Conservation (phyloP, 2,329 filamentous ascomycete species). For the Ophiostoma tasmaniense region DNA sequence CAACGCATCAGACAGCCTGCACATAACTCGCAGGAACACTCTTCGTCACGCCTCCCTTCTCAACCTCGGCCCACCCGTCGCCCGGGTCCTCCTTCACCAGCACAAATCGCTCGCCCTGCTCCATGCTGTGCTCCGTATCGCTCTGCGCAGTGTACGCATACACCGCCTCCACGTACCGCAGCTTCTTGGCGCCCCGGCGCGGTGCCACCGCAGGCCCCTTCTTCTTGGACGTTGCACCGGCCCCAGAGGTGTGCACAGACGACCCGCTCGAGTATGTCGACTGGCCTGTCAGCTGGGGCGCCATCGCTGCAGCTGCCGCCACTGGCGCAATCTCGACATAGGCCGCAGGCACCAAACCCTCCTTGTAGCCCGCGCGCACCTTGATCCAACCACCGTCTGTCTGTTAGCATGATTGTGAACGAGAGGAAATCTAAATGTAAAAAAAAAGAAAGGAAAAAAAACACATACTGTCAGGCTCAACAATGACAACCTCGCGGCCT, state of each 20-base stretch:
- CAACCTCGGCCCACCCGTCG: conserved; percentile 95
- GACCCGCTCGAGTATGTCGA: conserved; percentile 69
- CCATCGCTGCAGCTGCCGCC: conserved; percentile 31
- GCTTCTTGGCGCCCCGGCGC: conserved; percentile 81
- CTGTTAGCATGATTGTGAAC: background rate
- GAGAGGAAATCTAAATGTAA: background rate
- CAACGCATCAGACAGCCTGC: conserved; percentile 65
- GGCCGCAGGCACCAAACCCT: conserved; percentile 78
- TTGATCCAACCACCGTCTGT: conserved; percentile 90
- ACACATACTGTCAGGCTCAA: conserved; percentile 79
- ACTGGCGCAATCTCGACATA: conserved; percentile 62
- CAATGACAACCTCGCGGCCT: conserved; percentile 64
- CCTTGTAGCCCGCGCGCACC: conserved; percentile 63
- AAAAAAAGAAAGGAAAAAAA: background rate
- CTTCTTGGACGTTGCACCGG: conserved; percentile 52
- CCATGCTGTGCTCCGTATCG: conserved; percentile 82
- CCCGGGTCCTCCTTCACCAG: conserved; percentile 79
- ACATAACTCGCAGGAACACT: conserved; percentile 95
- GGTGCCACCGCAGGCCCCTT: conserved; percentile 89
- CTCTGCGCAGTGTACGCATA: conserved; percentile 86
- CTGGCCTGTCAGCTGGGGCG: conserved; percentile 38
- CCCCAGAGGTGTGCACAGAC: conserved; percentile 42
- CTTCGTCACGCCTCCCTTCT: conserved; percentile 75
- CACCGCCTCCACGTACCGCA: conserved; percentile 85
- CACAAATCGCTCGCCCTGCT: conserved; percentile 84